Evolutionary conservation across 176 grass and related monocot species (phyloP).

Genomic region (Alopecurus myosuroides): DNA sequence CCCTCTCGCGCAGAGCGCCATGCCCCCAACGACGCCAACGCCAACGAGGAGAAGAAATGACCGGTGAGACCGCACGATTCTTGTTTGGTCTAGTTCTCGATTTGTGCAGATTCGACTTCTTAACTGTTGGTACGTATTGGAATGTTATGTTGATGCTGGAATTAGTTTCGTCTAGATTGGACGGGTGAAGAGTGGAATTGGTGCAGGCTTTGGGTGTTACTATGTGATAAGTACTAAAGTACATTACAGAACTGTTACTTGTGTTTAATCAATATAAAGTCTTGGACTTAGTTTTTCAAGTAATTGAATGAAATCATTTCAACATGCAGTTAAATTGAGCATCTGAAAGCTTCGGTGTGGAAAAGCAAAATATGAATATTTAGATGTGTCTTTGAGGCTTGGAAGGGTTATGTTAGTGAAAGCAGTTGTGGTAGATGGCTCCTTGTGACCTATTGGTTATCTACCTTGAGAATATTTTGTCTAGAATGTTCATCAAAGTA

Average conservation of each 20-base stretch:
- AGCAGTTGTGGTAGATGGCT: neutral
- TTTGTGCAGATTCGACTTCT: neutral
- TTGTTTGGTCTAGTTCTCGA: neutral
- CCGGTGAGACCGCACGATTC: neutral
- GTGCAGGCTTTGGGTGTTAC: neutral
- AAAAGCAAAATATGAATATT: neutral
- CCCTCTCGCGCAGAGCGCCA: constrained; percentile 38
- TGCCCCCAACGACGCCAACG: neutral
- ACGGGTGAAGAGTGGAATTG: neutral
- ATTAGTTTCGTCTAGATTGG: neutral
- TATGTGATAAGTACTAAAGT: neutral
- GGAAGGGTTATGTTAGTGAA: neutral
- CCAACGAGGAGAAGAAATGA: constrained; percentile 19
- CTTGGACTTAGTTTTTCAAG: neutral
- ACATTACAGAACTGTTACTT: neutral
- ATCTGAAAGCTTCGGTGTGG: neutral
- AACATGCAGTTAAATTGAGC: neutral
- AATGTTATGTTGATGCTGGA: neutral
- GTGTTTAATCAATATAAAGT: neutral
- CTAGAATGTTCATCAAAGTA: neutral
- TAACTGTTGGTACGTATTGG: neutral
- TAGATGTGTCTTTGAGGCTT: neutral
- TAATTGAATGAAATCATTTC: neutral
- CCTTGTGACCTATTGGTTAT: neutral
- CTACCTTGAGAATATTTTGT: neutral